Evolutionary conservation across 352 stramenopile species (phyloP).

Genomic region (Sclerospora graminicola): DNA sequence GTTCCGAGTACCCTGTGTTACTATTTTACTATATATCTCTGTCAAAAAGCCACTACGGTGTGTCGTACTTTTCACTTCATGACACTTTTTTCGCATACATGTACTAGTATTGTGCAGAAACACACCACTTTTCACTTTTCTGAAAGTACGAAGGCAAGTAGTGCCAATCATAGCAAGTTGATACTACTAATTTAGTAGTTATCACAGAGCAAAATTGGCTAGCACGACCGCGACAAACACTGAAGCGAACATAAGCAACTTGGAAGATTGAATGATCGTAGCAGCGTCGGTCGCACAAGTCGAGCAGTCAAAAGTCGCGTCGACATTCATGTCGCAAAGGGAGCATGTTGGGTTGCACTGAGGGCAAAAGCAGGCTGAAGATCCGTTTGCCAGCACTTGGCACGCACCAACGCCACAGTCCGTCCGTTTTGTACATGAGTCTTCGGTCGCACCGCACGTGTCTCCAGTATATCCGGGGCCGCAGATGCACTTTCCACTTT

Average conservation of each 20-base stretch:
- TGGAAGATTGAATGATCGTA: slow-evolving; percentile 21
- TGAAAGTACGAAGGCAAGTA: too few relatives aligned
- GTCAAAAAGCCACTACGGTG: too few relatives aligned
- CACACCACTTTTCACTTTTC: too few relatives aligned
- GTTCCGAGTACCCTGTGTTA: too few relatives aligned
- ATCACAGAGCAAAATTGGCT: slow-evolving; percentile 29
- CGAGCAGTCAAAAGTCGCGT: slow-evolving; percentile 30
- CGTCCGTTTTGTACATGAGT: slow-evolving; percentile 31
- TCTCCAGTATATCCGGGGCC: slow-evolving; percentile 32
- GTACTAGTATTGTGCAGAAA: too few relatives aligned
- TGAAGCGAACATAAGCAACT: slow-evolving; percentile 27
- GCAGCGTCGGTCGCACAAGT: slow-evolving; percentile 20
- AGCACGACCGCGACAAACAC: slow-evolving; percentile 24
- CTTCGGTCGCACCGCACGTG: slow-evolving; percentile 42
- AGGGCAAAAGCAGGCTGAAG: slow-evolving; percentile 34
- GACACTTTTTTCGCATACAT: too few relatives aligned
- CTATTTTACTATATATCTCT: too few relatives aligned
- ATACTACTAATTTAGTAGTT: slow-evolving; percentile 19
- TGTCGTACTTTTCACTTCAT: too few relatives aligned
- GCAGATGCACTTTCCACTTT: slow-evolving; percentile 46
- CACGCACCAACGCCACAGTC: slow-evolving; percentile 33
- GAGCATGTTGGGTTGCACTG: slow-evolving; percentile 25
- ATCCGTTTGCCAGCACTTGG: slow-evolving; percentile 35
- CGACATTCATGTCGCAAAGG: slow-evolving; percentile 25
- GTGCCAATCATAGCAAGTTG: too few relatives aligned